Percentiles rank a stretch among this genome's conserved stretches.
phyloP scores from a whole-genome alignment of 2,329 filamentous ascomycete species.

The Epichloe sibirici region DNA sequence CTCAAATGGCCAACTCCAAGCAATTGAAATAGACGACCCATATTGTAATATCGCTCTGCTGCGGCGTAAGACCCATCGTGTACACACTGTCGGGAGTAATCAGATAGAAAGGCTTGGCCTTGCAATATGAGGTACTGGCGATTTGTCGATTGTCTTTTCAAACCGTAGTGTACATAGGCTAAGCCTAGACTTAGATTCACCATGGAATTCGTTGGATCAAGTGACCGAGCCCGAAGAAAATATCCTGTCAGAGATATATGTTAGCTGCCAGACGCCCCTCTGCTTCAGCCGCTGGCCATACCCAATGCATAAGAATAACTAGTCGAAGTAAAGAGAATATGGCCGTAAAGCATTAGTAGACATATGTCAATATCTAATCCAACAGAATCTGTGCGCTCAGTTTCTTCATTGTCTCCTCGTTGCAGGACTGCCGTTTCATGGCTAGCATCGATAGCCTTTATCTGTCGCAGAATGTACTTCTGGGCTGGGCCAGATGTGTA shows the following conservation, averaged over 20 bases:
- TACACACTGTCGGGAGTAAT: slow-evolving; percentile 17
- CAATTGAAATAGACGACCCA: slow-evolving; percentile 26
- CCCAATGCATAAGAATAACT: slow-evolving; percentile 75
- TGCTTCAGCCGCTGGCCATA: slow-evolving; percentile 12
- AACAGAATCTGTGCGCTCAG: background rate
- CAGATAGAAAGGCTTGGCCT: slow-evolving; percentile 63
- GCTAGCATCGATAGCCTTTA: slow-evolving; percentile 73
- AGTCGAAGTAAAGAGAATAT: slow-evolving; percentile 74
- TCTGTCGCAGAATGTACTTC: slow-evolving; percentile 83
- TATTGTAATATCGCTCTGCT: slow-evolving; percentile 26
- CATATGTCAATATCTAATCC: slow-evolving; percentile 54
- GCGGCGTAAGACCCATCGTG: slow-evolving; percentile 4
- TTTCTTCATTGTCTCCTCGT: slow-evolving; percentile 14
- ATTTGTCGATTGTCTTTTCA: slow-evolving; percentile 85
- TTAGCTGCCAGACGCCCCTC: slow-evolving; percentile 1
- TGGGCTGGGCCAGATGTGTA: slow-evolving; percentile 74
- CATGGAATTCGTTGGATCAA: slow-evolving; percentile 65
- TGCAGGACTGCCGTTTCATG: slow-evolving; percentile 26
- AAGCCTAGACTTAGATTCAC: slow-evolving; percentile 73
- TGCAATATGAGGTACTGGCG: slow-evolving; percentile 79
- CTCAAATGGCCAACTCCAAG: slow-evolving; percentile 41
- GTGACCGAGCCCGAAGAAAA: slow-evolving; percentile 63
- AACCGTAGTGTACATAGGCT: slow-evolving; percentile 75
- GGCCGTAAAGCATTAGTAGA: slow-evolving; percentile 77
- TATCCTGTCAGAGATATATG: slow-evolving; percentile 42